Percentiles rank a stretch among this genome's conserved stretches.
These are phyloP conservation scores for Novymonas esmeraldas DNA, from an alignment of 208 protist species.

Conservation along the genomic window DNA sequence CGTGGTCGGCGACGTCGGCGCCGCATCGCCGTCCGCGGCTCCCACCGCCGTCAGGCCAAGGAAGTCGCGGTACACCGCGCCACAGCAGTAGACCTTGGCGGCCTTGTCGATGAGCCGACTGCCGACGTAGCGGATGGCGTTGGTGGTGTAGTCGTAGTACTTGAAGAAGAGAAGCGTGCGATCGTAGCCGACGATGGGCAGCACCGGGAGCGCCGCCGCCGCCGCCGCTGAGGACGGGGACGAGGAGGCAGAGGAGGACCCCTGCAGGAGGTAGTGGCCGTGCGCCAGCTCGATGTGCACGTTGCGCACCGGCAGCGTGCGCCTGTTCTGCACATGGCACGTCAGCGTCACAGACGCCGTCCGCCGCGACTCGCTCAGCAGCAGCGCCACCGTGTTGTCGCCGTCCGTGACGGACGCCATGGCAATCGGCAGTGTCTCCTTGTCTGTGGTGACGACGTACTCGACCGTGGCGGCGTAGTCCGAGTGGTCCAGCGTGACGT, in stretches of 20 bases:
- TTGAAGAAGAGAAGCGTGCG: constrained; percentile 79
- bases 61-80: constrained; percentile 37
- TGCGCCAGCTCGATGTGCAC: constrained; percentile 38
- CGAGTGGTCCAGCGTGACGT: constrained; percentile 22
- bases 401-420: constrained; percentile 17
- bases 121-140: constrained; percentile 60
- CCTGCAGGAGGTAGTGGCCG: constrained; percentile 13
- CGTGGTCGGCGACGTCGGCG: background rate
- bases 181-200: constrained; percentile 38
- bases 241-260: too few species aligned
- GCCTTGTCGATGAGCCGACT: constrained; percentile 50
- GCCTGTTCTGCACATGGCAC: constrained; percentile 13
- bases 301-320: constrained; percentile 21
- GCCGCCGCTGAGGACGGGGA: background rate
- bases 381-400: constrained; percentile 19
- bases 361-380: constrained; percentile 19
- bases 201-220: constrained; percentile 11
- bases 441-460: constrained; percentile 25
- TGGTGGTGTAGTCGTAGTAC: constrained; percentile 66
- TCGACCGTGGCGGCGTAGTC: constrained; percentile 27
- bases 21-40: too few species aligned
- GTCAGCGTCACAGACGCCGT: constrained; percentile 20
- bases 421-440: constrained; percentile 18
- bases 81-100: constrained; percentile 43
- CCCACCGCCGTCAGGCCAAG: constrained; percentile 36